phyloP scores from a whole-genome alignment of 306 rosid species.

The Quercus cerris region DNA sequence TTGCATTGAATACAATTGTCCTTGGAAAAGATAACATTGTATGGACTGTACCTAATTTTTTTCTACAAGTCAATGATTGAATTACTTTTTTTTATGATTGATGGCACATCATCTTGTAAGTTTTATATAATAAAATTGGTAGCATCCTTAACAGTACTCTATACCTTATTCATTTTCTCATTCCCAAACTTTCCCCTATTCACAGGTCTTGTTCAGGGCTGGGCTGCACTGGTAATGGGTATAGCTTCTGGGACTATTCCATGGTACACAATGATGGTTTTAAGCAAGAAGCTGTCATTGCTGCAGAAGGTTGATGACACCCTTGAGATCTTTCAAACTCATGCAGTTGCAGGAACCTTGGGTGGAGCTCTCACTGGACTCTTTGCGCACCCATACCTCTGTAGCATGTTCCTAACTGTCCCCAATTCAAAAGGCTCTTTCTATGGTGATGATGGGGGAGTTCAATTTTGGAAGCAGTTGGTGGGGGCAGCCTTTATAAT shows the following conservation, averaged over 20 bases:
- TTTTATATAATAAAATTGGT: no score
- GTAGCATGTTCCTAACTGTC: background rate
- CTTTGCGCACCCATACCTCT: conserved; percentile 17
- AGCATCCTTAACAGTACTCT: no score
- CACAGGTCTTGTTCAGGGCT: conserved; percentile 23
- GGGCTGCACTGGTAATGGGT: conserved; percentile 26
- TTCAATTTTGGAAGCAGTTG: conserved; percentile 11
- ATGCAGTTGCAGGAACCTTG: conserved; percentile 10
- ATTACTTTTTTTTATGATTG: no score
- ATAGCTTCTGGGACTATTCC: conserved; percentile 12
- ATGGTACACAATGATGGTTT: conserved; percentile 25
- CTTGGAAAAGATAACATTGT: no score
- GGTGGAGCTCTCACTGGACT: conserved; percentile 19
- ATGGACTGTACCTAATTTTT: no score
- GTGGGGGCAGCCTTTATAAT: conserved; percentile 14
- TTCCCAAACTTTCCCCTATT: background rate
- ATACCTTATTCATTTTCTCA: background rate
- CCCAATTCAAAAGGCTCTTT: background rate
- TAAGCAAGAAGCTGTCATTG: background rate
- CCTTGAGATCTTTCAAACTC: conserved; percentile 19
- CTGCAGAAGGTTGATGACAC: conserved; percentile 18
- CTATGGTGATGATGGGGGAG: conserved; percentile 10
- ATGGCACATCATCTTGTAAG: no score
- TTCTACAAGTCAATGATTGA: no score
- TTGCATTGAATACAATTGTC: no score